Base-by-base conservation (phyloP, 1,284 basidiomycete genomes). In the Anthracocystis panici-leucophaei region DNA sequence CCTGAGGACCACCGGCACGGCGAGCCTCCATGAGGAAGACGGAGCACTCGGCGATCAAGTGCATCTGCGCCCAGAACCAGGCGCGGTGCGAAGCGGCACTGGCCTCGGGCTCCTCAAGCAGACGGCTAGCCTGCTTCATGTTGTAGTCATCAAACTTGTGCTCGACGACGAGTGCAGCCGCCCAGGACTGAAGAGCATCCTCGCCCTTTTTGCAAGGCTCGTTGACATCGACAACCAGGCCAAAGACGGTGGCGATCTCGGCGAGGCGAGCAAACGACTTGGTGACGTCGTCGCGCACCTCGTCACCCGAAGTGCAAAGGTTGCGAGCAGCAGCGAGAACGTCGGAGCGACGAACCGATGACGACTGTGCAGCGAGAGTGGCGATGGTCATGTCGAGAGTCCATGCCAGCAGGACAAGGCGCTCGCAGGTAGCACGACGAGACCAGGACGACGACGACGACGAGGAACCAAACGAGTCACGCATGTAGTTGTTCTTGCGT, bases 31-130 rank as follows among this genome's bases (percentile, higher is more conserved):
- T 82, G 64, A 87, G 86, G 65, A 87, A 87, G 83, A 87, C 87
- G 42, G 86, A 86, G 54, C 86, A 87, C 65, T 87, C 87, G 20
- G 87, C 87, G 6, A 87, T 66, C 6, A 84, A 80, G 77, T 88
- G 87, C 86, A 87, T 87, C 79, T 86, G 85, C 1, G 86, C 85
- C 74, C 86, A 88, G 59, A 86, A 80, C 82, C 86, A 87, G 6
- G 86, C 87, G 8, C 80, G 79, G 33, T 82, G 73, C 12, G 83
- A 76, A n/a, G 86, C 68, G 27, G 75, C 60, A 38, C 58, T 68
- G 20, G 67, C 68, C 33, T 75, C 68, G 35, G 62, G 65, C 64
- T 73, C 76, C 11, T 85, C 77, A 23, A 87, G 74, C 60, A 83
- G 81, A 55, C 70, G 68, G 41, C 86, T 81, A 18, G 84, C 79